Evolutionary conservation across 2,329 filamentous ascomycete species (phyloP).

Genomic region (Chaetomiaceae sp.): DNA sequence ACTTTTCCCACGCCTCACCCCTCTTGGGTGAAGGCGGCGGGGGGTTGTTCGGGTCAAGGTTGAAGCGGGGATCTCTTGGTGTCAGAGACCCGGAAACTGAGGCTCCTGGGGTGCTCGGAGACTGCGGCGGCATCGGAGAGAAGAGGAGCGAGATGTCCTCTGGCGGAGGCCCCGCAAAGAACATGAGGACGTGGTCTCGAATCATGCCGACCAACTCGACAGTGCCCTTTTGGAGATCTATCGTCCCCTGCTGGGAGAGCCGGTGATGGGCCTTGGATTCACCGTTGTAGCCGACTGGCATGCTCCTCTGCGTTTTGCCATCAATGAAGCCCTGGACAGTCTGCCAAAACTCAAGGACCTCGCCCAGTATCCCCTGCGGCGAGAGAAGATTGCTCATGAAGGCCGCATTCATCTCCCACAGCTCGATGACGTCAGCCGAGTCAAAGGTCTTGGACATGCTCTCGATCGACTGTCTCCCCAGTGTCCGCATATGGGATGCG

Average conservation of each 20-base stretch:
- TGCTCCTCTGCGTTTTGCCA: constrained; percentile 71
- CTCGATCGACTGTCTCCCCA: constrained; percentile 62
- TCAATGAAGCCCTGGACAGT: constrained; percentile 86
- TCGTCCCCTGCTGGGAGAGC: constrained; percentile 65
- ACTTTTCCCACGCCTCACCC: constrained; percentile 86
- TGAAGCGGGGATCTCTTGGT: constrained; percentile 69
- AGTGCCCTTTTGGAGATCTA: constrained; percentile 70
- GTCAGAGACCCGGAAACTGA: constrained; percentile 40
- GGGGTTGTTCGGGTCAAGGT: constrained; percentile 71
- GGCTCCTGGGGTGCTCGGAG: constrained; percentile 63
- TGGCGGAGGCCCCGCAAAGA: constrained; percentile 83
- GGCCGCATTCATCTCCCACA: constrained; percentile 84
- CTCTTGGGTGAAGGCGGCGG: constrained; percentile 72
- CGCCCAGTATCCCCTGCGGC: constrained; percentile 74
- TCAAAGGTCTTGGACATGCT: constrained; percentile 66
- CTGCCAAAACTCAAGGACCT: constrained; percentile 92
- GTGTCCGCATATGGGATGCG: constrained; percentile 70
- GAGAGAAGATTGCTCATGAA: constrained; percentile 74
- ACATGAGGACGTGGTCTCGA: constrained; percentile 70
- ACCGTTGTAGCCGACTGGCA: constrained; percentile 77
- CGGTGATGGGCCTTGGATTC: constrained; percentile 78
- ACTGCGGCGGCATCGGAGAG: constrained; percentile 70
- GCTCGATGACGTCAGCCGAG: constrained; percentile 72
- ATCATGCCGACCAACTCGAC: constrained; percentile 81
- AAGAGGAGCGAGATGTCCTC: constrained; percentile 87